phyloP scores from a whole-genome alignment of 192 early-diverging fungal species.

The Coemansia sp. region DNA sequence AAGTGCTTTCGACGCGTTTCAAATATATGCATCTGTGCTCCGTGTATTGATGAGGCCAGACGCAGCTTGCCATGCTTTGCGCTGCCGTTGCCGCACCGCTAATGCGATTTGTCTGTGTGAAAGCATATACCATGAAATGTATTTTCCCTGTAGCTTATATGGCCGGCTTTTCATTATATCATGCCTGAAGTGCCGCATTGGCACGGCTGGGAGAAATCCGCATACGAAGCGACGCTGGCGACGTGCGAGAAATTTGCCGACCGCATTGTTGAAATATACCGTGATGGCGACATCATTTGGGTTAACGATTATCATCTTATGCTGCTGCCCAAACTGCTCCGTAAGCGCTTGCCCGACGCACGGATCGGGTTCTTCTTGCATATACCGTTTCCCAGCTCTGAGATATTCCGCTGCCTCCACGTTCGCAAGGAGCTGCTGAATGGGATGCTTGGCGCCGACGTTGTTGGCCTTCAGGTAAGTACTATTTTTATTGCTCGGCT shows the following conservation, averaged over 20 bases:
- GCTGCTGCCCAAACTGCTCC: constrained; percentile 85
- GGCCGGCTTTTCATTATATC: constrained; percentile 97
- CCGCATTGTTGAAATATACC: constrained; percentile 72
- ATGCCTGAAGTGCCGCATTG: constrained; percentile 84
- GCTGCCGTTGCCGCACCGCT: background rate
- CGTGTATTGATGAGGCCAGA: background rate
- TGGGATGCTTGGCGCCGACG: constrained; percentile 84
- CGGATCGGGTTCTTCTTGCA: constrained; percentile 96
- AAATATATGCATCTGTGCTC: background rate
- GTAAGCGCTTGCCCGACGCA: constrained; percentile 78
- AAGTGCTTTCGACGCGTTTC: constrained; percentile 5
- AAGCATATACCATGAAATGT: background rate
- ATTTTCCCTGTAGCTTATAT: constrained; percentile 67
- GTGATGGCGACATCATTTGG: constrained; percentile 89
- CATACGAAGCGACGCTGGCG: constrained; percentile 80
- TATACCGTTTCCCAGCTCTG: constrained; percentile 94
- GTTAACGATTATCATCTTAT: constrained; percentile 98
- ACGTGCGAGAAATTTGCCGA: constrained; percentile 87
- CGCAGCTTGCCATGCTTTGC: background rate
- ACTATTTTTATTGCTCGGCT: background rate
- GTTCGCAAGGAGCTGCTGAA: constrained; percentile 83
- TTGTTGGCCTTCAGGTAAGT: constrained; percentile 78
- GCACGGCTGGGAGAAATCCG: constrained; percentile 70
- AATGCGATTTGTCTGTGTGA: background rate
- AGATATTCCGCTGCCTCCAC: constrained; percentile 90